Base-by-base conservation (phyloP, 768 basidiomycete species). In the Psilocybe azurescens region DNA sequence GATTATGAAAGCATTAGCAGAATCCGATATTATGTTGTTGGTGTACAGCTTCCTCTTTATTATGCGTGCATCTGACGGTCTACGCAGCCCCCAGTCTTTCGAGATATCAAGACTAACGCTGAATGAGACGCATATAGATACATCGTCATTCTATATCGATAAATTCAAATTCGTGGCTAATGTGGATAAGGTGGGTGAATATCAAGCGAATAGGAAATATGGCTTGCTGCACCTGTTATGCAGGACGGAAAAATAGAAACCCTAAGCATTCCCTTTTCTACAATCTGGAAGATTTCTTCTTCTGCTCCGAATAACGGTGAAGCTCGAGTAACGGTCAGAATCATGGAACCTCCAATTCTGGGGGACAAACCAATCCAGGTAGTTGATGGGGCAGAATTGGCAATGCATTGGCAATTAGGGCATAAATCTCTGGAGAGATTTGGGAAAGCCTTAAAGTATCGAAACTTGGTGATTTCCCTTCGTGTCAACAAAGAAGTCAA, bases 11-110 rank as follows among this genome's bases (percentile, higher is more conserved):
- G 67, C 72, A 16, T 73, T 90, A 9, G 82, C 86, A 11, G 70
- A 65, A 13, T 75, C 71, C 20, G 80, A 84, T 61, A 69, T 83
- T 2, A 70, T 75, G 14, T 88, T 77, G 87, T 89, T 58, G 62
- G 86, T 64, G 8, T 8, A 14, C 5, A 7, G 7, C 32, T 49
- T 18, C 16, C 36, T 44, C 48, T 28, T 50, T n/a, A 30, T 24
- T 20, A 48, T 14, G 6, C 48, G 51, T 14, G 60, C 32, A 59
- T 33, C 38, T 62, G 28, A 56, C 30, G 8, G 58, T 20, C 10
- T 44, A 33, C 6, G 6, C 53, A 90, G 89, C 64, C 88, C 89
- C 10, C 89, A 90, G 60, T 83, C 86, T 10, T 88, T 89, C 64
- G 70, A 76, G 39, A 73, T 81, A 14, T 69, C 72, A 10, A 71